A percentile compares a stretch with the other conserved stretches of the same genome.
phyloP scores from a whole-genome alignment of 2,329 filamentous ascomycete species.

The Aureobasidium leucospermi region DNA sequence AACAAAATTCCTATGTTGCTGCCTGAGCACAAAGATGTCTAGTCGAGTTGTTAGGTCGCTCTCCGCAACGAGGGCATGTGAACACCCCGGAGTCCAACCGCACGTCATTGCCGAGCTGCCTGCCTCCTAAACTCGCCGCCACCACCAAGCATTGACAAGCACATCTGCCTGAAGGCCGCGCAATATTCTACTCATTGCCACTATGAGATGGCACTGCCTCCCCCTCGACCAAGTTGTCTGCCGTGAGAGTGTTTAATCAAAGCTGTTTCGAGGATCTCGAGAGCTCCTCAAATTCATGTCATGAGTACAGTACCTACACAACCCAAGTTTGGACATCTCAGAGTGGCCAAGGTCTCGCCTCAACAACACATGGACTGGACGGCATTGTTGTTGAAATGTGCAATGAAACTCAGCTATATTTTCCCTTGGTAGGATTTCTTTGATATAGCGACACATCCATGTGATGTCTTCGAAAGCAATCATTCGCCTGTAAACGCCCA shows the following conservation, averaged over 20 bases:
- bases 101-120: not conserved
- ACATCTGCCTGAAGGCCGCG: not conserved
- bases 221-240: too few relatives aligned
- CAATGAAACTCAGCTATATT: too few relatives aligned
- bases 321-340: too few relatives aligned
- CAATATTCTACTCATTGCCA: not conserved
- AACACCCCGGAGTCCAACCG: not conserved
- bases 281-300: too few relatives aligned
- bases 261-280: too few relatives aligned
- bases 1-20: not conserved
- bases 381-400: too few relatives aligned
- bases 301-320: too few relatives aligned
- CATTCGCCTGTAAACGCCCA: not conserved
- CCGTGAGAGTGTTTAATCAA: too few relatives aligned
- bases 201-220: not conserved
- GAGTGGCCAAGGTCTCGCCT: too few relatives aligned
- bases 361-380: too few relatives aligned
- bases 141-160: not conserved
- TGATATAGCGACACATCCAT: not conserved
- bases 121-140: not conserved
- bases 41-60: not conserved
- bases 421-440: not conserved
- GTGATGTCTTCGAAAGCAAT: not conserved
- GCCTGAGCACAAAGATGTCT: slow-evolving; percentile 3
- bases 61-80: slow-evolving; percentile 1